Conservation (phyloP, 345 rosid genomes). For the Pseudoturritis turrita region DNA sequence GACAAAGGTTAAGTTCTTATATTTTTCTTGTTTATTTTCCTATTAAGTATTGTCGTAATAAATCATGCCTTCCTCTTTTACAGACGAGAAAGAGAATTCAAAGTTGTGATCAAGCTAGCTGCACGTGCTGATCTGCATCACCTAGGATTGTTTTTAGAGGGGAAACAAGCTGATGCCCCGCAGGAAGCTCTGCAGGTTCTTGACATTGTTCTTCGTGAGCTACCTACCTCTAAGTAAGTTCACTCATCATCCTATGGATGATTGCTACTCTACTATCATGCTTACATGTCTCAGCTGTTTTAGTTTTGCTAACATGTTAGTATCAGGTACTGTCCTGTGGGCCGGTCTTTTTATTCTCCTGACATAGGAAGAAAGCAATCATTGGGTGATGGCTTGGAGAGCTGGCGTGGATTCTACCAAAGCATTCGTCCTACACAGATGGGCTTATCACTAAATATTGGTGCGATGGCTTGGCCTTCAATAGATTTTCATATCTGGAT, state of each 20-base stretch:
- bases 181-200: slow-evolving; percentile 99
- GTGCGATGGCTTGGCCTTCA: slow-evolving; percentile 26
- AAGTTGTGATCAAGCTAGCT: slow-evolving; percentile 69
- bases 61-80: background rate
- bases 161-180: slow-evolving; percentile 90
- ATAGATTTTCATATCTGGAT: background rate
- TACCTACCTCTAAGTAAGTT: slow-evolving; percentile 64
- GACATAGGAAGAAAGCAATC: slow-evolving; percentile 71
- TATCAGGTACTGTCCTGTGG: slow-evolving; percentile 77
- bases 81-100: slow-evolving; percentile 78
- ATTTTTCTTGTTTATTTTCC: background rate
- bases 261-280: background rate
- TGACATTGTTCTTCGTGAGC: slow-evolving; percentile 93
- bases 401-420: slow-evolving; percentile 98
- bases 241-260: slow-evolving; percentile 17
- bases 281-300: background rate
- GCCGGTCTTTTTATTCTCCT: slow-evolving; percentile 90
- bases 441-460: slow-evolving; percentile 89
- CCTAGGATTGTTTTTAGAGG: slow-evolving; percentile 75
- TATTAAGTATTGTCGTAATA: background rate
- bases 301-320: slow-evolving; percentile 11
- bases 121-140: slow-evolving; percentile 94
- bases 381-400: slow-evolving; percentile 90
- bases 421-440: slow-evolving; percentile 97
- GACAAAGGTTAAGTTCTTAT: slow-evolving; percentile 45